Evolutionary conservation across 345 rosid species (phyloP).

Genomic region (Populus davidiana): DNA sequence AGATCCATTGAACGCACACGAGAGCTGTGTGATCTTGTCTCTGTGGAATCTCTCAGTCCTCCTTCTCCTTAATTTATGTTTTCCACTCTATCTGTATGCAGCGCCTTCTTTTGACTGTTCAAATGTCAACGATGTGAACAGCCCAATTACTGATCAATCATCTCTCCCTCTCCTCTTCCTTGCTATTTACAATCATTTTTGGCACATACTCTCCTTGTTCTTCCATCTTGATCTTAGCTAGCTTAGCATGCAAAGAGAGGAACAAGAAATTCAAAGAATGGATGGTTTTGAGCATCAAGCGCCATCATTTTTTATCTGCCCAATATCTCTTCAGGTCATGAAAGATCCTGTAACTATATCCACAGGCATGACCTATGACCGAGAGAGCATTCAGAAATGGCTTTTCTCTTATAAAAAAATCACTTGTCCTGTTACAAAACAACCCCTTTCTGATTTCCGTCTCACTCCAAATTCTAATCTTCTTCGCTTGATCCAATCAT

Average conservation of each 20-base stretch:
- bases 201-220: no score
- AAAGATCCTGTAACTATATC: slow-evolving; percentile 49
- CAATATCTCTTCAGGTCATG: slow-evolving; percentile 33
- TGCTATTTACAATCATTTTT: no score
- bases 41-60: not conserved
- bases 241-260: not conserved
- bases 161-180: not conserved
- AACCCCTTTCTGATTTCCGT: slow-evolving; percentile 17
- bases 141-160: not conserved
- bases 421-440: slow-evolving; percentile 37
- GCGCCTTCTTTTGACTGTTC: slow-evolving; percentile 9
- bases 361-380: slow-evolving; percentile 52
- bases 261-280: not conserved
- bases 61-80: not conserved
- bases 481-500: slow-evolving; percentile 24
- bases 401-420: slow-evolving; percentile 40
- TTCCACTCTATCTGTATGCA: no score
- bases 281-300: not conserved
- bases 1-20: not conserved
- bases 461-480: slow-evolving; percentile 29
- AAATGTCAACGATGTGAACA: slow-evolving; percentile 16
- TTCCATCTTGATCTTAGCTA: not conserved
- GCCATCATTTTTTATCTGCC: slow-evolving; percentile 22
- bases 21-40: not conserved
- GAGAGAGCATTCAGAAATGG: slow-evolving; percentile 51